Conservation (phyloP, 306 rosid species). For the Vicia faba region DNA sequence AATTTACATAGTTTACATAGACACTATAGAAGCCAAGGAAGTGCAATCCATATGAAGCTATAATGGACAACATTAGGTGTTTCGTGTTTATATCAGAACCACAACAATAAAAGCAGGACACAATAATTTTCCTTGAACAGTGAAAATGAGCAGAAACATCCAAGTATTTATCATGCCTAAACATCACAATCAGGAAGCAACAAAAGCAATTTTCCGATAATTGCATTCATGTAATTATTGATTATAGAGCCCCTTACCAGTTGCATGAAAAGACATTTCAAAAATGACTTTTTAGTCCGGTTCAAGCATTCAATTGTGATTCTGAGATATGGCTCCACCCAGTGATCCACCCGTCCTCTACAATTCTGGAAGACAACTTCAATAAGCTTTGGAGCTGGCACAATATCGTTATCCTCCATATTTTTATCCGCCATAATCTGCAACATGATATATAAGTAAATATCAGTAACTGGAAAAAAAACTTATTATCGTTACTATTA, state of each 20-base stretch:
- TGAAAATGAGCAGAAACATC: conserved; percentile 14
- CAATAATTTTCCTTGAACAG: not conserved
- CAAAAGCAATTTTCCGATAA: not conserved
- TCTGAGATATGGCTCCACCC: conserved; percentile 94
- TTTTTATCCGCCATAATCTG: conserved; percentile 82
- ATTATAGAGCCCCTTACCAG: conserved; percentile 64
- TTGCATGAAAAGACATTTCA: conserved; percentile 88
- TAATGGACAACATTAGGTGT: not conserved
- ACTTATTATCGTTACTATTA: not conserved
- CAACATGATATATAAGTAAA: conserved; percentile 15
- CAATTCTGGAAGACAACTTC: conserved; percentile 95
- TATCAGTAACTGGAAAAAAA: conserved; percentile 5
- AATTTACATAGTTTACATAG: no score
- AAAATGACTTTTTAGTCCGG: conserved; percentile 69
- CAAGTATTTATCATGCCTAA: not conserved
- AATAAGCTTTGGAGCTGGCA: conserved; percentile 94
- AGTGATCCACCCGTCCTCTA: conserved; percentile 90
- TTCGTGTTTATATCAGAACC: conserved; percentile 3
- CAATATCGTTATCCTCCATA: conserved; percentile 90
- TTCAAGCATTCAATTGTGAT: conserved; percentile 72
- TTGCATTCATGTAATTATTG: not conserved
- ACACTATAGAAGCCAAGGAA: conserved; percentile 4
- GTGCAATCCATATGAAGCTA: not conserved
- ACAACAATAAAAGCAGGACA: conserved; percentile 4
- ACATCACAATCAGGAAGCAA: conserved; percentile 24